A percentile compares a stretch with the other conserved stretches of the same genome.
Conservation (phyloP, 331 rosid species). For the Rhamnella rubrinervis region DNA sequence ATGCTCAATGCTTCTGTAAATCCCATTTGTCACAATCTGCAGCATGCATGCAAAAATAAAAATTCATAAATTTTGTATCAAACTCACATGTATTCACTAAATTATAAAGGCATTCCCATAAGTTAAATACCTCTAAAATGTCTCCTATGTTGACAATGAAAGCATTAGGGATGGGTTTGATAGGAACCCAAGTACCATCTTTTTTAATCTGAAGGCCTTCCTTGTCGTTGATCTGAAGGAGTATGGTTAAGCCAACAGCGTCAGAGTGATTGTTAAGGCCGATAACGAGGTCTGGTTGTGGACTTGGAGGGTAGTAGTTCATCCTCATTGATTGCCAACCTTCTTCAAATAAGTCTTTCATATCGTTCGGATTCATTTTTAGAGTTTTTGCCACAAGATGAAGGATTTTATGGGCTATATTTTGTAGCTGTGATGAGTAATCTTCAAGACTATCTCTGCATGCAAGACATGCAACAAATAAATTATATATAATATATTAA, state of each 20-base stretch:
- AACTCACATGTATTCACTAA: too few species aligned
- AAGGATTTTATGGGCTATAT: constrained; percentile 20
- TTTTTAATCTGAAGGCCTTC: constrained; percentile 49
- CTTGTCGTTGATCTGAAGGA: constrained; percentile 39
- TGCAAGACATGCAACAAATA: too few species aligned
- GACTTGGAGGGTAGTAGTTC: constrained; percentile 66
- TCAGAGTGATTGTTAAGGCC: constrained; percentile 51
- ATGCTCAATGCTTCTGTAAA: constrained; percentile 40
- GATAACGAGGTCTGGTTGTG: constrained; percentile 33
- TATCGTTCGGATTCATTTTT: constrained; percentile 21
- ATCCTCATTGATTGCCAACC: constrained; percentile 42
- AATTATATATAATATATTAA: too few species aligned
- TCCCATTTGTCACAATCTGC: constrained; percentile 40
- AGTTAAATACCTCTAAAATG: constrained; percentile 28
- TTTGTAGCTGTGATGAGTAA: constrained; percentile 29
- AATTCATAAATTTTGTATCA: too few species aligned
- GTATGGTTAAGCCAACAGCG: constrained; percentile 36
- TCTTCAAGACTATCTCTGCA: constrained; percentile 19
- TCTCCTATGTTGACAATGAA: constrained; percentile 46
- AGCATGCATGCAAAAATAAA: too few species aligned
- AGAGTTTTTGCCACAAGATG: constrained; percentile 35
- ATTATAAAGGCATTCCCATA: too few species aligned
- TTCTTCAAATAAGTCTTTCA: constrained; percentile 38
- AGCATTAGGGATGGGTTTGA: constrained; percentile 36
- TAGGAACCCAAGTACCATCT: constrained; percentile 35